Percentiles rank a stretch among this genome's conserved stretches.
phyloP scores from a whole-genome alignment of 208 protist genomes.

The Crithidia brevicula region DNA sequence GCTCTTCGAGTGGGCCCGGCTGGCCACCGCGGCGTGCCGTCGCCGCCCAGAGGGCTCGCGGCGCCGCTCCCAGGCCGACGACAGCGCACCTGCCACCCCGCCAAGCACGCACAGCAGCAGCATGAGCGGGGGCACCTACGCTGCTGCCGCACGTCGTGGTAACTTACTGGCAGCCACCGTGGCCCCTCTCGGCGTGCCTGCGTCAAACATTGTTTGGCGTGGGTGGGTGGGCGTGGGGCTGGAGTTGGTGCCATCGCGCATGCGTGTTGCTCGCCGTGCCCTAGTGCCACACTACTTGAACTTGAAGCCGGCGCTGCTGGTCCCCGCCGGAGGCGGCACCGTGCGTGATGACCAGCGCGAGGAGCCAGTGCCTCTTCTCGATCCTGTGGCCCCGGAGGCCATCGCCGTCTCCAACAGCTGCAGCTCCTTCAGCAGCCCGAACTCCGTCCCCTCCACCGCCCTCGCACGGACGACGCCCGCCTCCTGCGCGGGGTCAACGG shows the following conservation, averaged over 20 bases:
- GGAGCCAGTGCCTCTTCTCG: constrained; percentile 11
- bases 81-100: background rate
- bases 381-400: constrained; percentile 19
- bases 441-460: constrained; percentile 1
- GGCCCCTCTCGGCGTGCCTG: constrained; percentile 15
- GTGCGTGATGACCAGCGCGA: background rate
- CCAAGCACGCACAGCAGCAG: constrained; percentile 4
- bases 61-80: constrained; percentile 1
- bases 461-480: background rate
- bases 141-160: constrained; percentile 1
- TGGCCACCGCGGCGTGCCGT: constrained; percentile 39
- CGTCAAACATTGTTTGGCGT: constrained; percentile 14
- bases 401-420: constrained; percentile 12
- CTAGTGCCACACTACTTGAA: constrained; percentile 48
- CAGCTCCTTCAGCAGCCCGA: constrained; percentile 14
- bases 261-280: constrained; percentile 56
- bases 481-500: constrained; percentile 6
- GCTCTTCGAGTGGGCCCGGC: constrained; percentile 74
- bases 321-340: background rate
- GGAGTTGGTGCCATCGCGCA: constrained; percentile 69
- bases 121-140: constrained; percentile 2
- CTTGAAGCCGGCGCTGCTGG: constrained; percentile 24
- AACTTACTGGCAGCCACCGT: constrained; percentile 20
- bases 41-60: constrained; percentile 1
- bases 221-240: constrained; percentile 64